Evolutionary conservation across 345 rosid genomes (phyloP).

Genomic region (Mercurialis annua): DNA sequence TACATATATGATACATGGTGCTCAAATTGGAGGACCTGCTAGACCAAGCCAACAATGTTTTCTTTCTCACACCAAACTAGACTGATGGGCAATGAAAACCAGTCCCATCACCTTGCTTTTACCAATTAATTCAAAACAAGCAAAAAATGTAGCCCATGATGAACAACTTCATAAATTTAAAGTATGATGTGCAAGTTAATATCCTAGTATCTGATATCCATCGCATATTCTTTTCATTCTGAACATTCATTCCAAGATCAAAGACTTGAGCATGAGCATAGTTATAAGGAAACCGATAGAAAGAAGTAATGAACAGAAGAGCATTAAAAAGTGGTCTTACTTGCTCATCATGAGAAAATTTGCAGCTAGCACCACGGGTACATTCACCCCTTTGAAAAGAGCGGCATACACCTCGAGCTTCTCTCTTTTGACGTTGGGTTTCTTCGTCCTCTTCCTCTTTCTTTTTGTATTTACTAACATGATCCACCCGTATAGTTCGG

Average conservation of each 20-base stretch:
- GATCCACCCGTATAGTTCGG: conserved; percentile 70
- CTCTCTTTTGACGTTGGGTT: conserved; percentile 56
- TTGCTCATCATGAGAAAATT: conserved; percentile 82
- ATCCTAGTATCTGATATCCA: background rate
- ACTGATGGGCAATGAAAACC: background rate
- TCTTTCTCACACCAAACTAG: background rate
- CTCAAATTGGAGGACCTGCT: background rate
- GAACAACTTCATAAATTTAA: background rate
- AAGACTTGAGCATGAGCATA: conserved; percentile 7
- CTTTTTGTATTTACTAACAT: conserved; percentile 64
- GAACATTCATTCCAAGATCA: background rate
- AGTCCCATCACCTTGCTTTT: background rate
- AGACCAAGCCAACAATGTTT: background rate
- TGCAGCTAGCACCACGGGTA: conserved; percentile 79
- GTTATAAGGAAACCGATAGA: background rate
- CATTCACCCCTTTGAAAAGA: conserved; percentile 96
- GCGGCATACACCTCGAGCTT: conserved; percentile 84
- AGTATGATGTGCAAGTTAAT: background rate
- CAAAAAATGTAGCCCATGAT: background rate
- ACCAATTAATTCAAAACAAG: background rate
- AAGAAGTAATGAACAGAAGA: background rate
- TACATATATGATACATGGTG: background rate
- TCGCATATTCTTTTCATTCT: background rate
- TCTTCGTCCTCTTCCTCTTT: conserved; percentile 91
- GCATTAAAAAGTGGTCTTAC: conserved; percentile 34